Percentiles rank a stretch among this genome's conserved stretches.
Conservation (phyloP, 2,329 filamentous ascomycete species). For the Alternaria alternata region DNA sequence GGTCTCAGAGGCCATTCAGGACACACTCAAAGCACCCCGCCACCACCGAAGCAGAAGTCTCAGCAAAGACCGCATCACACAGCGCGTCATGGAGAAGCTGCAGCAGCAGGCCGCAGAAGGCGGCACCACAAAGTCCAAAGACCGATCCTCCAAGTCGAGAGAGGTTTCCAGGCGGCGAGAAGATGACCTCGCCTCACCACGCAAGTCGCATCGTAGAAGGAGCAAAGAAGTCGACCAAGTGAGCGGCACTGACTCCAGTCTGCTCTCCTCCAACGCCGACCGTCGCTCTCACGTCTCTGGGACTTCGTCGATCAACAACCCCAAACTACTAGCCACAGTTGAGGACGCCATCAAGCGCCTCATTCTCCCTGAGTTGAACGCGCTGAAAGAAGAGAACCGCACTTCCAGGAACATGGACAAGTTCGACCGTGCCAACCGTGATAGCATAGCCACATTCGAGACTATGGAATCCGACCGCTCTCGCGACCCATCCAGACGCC, state of each 20-base stretch:
- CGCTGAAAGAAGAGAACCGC: constrained; percentile 88
- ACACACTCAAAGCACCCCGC: constrained; percentile 66
- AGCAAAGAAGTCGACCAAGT: constrained; percentile 58
- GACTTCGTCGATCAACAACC: constrained; percentile 85
- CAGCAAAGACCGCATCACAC: constrained; percentile 72
- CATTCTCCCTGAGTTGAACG: constrained; percentile 89
- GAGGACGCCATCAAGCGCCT: constrained; percentile 91
- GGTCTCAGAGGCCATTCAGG: constrained; percentile 30
- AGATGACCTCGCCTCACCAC: constrained; percentile 41
- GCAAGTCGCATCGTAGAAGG: constrained; percentile 49
- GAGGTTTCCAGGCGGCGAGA: constrained; percentile 30
- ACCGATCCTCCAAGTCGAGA: constrained; percentile 20
- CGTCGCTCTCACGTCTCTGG: constrained; percentile 60
- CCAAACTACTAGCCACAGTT: constrained; percentile 86
- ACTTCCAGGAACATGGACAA: constrained; percentile 74
- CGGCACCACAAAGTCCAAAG: constrained; percentile 42
- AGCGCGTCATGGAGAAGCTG: constrained; percentile 74
- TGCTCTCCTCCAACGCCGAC: constrained; percentile 67
- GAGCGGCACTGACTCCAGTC: constrained; percentile 67
- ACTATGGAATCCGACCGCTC: constrained; percentile 65
- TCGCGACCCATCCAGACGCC: constrained; percentile 57
- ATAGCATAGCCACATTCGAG: constrained; percentile 57
- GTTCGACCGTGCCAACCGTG: constrained; percentile 66
- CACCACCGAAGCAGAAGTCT: constrained; percentile 68
- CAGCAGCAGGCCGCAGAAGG: constrained; percentile 58